Evolutionary conservation across 257 asterid species (phyloP).

Genomic region (Ocimum tenuiflorum): DNA sequence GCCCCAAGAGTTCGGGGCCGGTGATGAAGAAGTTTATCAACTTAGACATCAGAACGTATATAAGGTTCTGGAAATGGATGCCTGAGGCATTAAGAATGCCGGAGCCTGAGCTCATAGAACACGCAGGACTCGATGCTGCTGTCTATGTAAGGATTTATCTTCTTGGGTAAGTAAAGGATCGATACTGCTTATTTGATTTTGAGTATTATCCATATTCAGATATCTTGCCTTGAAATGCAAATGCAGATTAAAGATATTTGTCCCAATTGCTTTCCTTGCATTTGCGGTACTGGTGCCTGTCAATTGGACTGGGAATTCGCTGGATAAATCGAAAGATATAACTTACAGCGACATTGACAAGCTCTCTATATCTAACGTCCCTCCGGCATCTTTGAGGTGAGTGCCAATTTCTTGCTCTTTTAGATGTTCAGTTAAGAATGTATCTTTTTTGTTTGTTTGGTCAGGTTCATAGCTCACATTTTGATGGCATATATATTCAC

Average conservation of each 20-base stretch:
- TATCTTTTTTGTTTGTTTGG: background rate
- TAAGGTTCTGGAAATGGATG: constrained; percentile 91
- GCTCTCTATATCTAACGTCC: constrained; percentile 85
- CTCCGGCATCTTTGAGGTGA: constrained; percentile 71
- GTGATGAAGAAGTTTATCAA: constrained; percentile 53
- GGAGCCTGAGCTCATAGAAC: constrained; percentile 82
- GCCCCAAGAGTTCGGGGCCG: constrained; percentile 69
- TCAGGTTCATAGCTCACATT: constrained; percentile 82
- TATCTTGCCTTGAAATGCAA: background rate
- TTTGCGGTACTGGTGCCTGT: constrained; percentile 75
- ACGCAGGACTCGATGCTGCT: constrained; percentile 92
- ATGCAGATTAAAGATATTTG: constrained; percentile 84
- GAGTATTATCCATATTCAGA: background rate
- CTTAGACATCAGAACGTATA: constrained; percentile 51
- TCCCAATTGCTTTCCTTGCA: constrained; percentile 69
- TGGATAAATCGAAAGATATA: constrained; percentile 44
- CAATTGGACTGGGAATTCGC: constrained; percentile 67
- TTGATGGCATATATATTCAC: constrained; percentile 71
- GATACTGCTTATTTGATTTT: background rate
- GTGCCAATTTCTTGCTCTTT: constrained; percentile 9
- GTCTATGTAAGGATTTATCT: constrained; percentile 82
- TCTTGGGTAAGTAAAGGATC: constrained; percentile 71
- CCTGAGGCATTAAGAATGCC: constrained; percentile 97
- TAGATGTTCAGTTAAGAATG: background rate
- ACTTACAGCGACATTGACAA: constrained; percentile 72